Evolutionary conservation across 352 stramenopile species (phyloP).

Genomic region (Globisporangium splendens): DNA sequence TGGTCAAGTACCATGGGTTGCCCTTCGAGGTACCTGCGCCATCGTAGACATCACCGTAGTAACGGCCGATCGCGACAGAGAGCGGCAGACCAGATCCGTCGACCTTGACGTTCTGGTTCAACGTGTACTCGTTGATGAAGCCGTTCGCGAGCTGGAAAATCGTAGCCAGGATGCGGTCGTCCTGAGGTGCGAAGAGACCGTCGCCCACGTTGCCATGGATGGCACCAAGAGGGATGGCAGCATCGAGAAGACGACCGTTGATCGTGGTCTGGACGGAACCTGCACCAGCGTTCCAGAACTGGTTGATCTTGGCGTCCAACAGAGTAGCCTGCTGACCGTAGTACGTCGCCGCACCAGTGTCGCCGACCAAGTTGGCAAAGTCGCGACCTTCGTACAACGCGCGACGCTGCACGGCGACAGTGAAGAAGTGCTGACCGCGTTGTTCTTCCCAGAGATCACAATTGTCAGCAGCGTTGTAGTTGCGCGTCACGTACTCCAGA

Average conservation of each 20-base stretch:
- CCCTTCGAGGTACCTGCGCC: conserved; percentile 15
- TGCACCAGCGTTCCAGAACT: conserved; percentile 21
- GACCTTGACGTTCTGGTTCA: conserved; percentile 10
- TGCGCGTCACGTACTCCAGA: conserved; percentile 17
- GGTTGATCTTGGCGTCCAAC: conserved; percentile 15
- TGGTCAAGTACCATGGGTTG: conserved; percentile 25
- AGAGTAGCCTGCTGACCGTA: conserved; percentile 12
- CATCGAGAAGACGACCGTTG: too few relatives aligned
- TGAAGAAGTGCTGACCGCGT: conserved; percentile 26
- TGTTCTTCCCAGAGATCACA: conserved; percentile 5
- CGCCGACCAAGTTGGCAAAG: conserved; percentile 17
- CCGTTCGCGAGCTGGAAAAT: too few relatives aligned
- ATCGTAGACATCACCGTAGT: conserved; percentile 24
- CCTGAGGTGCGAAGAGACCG: too few relatives aligned
- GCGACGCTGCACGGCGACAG: conserved; percentile 19
- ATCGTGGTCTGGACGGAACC: too few relatives aligned
- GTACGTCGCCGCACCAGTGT: conserved; percentile 13
- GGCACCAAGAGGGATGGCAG: too few relatives aligned
- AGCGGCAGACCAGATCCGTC: conserved; percentile 11
- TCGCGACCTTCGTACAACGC: conserved; percentile 19
- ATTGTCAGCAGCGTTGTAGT: conserved; percentile 15
- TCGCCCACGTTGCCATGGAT: too few relatives aligned
- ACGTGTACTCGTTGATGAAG: conserved; percentile 19
- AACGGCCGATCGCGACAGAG: conserved; percentile 21
- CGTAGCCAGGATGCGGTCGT: too few relatives aligned